Conservation (phyloP, 2,329 filamentous ascomycete genomes). For the Fusarium heterosporum region DNA sequence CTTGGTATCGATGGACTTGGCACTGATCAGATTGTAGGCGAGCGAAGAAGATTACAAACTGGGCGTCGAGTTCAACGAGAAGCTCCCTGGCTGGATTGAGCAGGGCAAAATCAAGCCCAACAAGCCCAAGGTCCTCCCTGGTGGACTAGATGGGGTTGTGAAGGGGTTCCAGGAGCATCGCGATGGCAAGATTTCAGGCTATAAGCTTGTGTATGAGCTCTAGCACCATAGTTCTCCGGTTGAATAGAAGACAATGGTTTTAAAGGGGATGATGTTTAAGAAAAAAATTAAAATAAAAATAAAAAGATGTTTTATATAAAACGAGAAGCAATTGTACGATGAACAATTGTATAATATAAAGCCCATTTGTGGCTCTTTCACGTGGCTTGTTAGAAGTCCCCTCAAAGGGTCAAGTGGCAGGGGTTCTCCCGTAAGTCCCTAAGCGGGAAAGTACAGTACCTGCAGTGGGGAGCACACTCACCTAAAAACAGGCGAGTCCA, state of each 20-base stretch:
- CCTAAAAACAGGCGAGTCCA: conserved; percentile 37
- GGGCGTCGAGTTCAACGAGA: conserved; percentile 52
- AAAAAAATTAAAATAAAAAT: background rate
- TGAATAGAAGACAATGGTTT: background rate
- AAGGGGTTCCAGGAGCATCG: conserved; percentile 54
- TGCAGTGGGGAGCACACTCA: conserved; percentile 42
- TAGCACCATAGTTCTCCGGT: background rate
- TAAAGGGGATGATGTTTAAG: background rate
- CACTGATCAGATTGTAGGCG: conserved; percentile 42
- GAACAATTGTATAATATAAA: background rate
- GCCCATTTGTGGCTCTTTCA: conserved; percentile 18
- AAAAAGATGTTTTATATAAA: background rate
- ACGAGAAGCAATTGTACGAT: background rate
- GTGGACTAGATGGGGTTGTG: conserved; percentile 50
- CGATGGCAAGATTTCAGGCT: conserved; percentile 54
- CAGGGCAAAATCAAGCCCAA: conserved; percentile 53
- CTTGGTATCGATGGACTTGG: background rate
- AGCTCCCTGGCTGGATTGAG: conserved; percentile 51
- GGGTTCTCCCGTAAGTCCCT: conserved; percentile 6
- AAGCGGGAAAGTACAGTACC: conserved; percentile 34
- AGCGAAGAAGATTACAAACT: conserved; percentile 53
- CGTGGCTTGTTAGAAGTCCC: conserved; percentile 4
- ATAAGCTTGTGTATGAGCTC: conserved; percentile 55
- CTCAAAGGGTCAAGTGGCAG: conserved; percentile 17
- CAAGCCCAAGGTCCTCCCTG: conserved; percentile 43